These are phyloP conservation scores for Evernia prunastri DNA, from an alignment of 495 filamentous ascomycete species.

Conservation along the genomic window DNA sequence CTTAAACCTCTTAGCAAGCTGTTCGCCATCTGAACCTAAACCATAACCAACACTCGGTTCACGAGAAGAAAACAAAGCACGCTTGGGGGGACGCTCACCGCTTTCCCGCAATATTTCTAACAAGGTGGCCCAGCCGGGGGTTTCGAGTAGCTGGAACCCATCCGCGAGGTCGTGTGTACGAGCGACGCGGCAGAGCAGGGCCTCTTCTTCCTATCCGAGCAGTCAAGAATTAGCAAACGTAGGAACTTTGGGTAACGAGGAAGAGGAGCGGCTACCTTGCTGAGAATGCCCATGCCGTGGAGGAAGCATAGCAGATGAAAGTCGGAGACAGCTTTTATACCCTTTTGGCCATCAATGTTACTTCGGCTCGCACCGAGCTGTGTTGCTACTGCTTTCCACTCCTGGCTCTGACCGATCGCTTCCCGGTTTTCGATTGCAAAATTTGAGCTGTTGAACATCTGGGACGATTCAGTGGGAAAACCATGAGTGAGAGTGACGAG, in stretches of 20 bases:
- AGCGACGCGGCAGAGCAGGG: constrained; percentile 76
- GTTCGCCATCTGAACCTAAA: constrained; percentile 50
- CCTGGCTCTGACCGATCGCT: constrained; percentile 74
- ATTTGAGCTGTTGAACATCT: constrained; percentile 58
- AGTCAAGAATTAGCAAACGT: constrained; percentile 8
- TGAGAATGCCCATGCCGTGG: constrained; percentile 69
- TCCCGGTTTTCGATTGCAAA: constrained; percentile 93
- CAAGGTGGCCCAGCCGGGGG: constrained; percentile 86
- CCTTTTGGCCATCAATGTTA: constrained; percentile 50
- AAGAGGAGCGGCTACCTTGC: constrained; percentile 55
- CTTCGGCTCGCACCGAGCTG: constrained; percentile 51
- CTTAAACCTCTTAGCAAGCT: constrained; percentile 98
- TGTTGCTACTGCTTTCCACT: constrained; percentile 55
- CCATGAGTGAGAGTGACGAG: constrained; percentile 94
- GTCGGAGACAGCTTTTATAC: constrained; percentile 68
- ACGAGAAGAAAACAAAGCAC: constrained; percentile 45
- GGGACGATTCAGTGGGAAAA: constrained; percentile 74
- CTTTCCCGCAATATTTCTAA: constrained; percentile 87
- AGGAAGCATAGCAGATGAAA: constrained; percentile 92
- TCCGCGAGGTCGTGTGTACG: constrained; percentile 69
- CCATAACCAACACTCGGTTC: constrained; percentile 35
- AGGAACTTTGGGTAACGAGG: neutral
- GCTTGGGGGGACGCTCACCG: constrained; percentile 92
- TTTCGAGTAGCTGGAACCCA: constrained; percentile 72
- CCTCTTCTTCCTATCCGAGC: constrained; percentile 70